phyloP scores from a whole-genome alignment of 805 yeast species.

The Wickerhamomyces chaumierensis region DNA sequence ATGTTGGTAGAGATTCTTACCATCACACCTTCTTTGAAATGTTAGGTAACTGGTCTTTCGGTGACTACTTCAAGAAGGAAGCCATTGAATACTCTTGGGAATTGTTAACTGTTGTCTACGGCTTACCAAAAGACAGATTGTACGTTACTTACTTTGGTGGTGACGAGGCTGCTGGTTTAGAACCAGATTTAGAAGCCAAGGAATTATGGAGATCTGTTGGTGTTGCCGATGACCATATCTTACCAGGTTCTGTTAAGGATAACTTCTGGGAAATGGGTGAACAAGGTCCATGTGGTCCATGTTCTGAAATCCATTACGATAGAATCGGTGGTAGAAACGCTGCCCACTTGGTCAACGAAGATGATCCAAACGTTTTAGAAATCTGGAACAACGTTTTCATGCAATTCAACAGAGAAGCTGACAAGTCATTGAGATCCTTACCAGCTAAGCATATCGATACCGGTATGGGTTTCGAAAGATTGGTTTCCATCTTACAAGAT shows the following conservation, averaged over 20 bases:
- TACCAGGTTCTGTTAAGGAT: slow-evolving; percentile 84
- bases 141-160: slow-evolving; percentile 98
- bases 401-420: slow-evolving; percentile 91
- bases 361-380: slow-evolving; percentile 96
- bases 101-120: slow-evolving; percentile 74
- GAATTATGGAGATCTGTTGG: slow-evolving; percentile 80
- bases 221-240: slow-evolving; percentile 81
- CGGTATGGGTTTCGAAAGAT: slow-evolving; percentile 97
- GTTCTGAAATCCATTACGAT: slow-evolving; percentile 95
- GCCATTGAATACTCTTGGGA: slow-evolving; percentile 90
- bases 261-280: slow-evolving; percentile 99
- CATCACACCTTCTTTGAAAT: slow-evolving; percentile 98
- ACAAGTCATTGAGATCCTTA: slow-evolving; percentile 63
- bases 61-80: slow-evolving; percentile 94
- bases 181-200: slow-evolving; percentile 91
- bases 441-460: slow-evolving; percentile 97
- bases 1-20: slow-evolving; percentile 95
- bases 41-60: slow-evolving; percentile 99
- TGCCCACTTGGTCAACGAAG: slow-evolving; percentile 79
- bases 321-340: slow-evolving; percentile 98
- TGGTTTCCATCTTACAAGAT: slow-evolving; percentile 88
- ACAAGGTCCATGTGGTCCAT: slow-evolving; percentile 99
- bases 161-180: slow-evolving; percentile 68
- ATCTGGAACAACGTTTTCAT: slow-evolving; percentile 97
- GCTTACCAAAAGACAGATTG: slow-evolving; percentile 65